Base-by-base conservation (phyloP, 768 basidiomycete genomes). In the Pleurotus citrinopileatus region DNA sequence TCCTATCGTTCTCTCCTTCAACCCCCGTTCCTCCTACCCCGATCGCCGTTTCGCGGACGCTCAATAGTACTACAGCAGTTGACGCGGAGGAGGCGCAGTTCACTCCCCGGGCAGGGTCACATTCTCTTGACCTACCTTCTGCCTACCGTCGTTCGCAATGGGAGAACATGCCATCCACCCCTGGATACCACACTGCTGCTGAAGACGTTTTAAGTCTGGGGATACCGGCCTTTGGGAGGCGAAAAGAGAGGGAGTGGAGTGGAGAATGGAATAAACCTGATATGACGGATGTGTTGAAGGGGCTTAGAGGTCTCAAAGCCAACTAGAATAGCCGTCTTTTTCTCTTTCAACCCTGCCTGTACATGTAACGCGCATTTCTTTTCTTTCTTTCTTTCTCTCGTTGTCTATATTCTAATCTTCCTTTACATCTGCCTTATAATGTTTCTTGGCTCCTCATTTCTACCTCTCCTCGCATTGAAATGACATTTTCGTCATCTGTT, bases 201-300 rank as follows among this genome's bases (percentile, higher is more conserved):
- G 47, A 54, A 12, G 28, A 57, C 29, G 43, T 43, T 15, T 34
- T 40, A n/a, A 63, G 63, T 13, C 66, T 52, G 52, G 42, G 13
- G 22, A 28, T 32, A 4, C 42, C 17, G 29, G 45, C 43, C 12
- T 46, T 53, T 38, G 63, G 67, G 19, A 61, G 62, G 34, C 55
- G 69, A 32, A 70, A 70, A 60, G 69, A 70, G 57, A 61, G 61
- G 43, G 72, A 72, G 45, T 73, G 72, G 72, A 72, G 67, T 52
- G 72, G 72, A 8, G 70, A 72, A 53, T 73, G 72, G 72, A 73
- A 73, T 55, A 40, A 68, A 19, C 57, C 55, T 52, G 70, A 73
- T 60, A 70, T 73, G 67, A 63, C 65, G 13, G 66, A 69, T 37
- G 70, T 73, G 20, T 56, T 65, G 53, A 65, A 48, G 55, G 61